Evolutionary conservation across 2,329 filamentous ascomycete genomes (phyloP).

Genomic region (Cercospora zeae-maydis): DNA sequence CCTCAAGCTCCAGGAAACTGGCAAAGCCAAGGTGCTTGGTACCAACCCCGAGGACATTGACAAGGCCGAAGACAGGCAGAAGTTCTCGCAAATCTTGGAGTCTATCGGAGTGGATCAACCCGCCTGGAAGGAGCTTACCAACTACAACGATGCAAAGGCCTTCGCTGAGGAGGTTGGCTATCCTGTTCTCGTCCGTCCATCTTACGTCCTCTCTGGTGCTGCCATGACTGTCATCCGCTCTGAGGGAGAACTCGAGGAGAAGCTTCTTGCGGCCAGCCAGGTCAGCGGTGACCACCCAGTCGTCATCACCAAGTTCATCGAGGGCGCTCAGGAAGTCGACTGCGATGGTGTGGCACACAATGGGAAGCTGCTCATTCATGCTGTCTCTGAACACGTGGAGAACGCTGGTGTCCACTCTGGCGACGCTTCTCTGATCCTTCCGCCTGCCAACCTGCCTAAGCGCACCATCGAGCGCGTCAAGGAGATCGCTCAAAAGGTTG

Average conservation of each 20-base stretch:
- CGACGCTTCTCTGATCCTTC: constrained; percentile 90
- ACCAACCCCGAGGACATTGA: constrained; percentile 94
- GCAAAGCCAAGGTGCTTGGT: constrained; percentile 84
- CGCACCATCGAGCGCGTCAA: constrained; percentile 80
- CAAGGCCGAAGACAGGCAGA: constrained; percentile 95
- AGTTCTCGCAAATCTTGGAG: constrained; percentile 96
- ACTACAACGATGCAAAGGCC: constrained; percentile 76
- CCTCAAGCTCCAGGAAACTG: constrained; percentile 84
- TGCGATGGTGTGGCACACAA: constrained; percentile 86
- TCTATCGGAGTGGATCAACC: constrained; percentile 96
- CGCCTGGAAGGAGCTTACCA: constrained; percentile 95
- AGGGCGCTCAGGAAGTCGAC: constrained; percentile 93
- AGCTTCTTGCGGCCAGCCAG: constrained; percentile 82
- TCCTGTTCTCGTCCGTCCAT: constrained; percentile 90
- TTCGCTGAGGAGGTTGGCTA: constrained; percentile 86
- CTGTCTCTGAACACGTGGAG: constrained; percentile 92
- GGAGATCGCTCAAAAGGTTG: constrained; percentile 93
- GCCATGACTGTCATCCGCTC: constrained; percentile 97
- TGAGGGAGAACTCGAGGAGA: constrained; percentile 86
- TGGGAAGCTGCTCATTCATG: constrained; percentile 84
- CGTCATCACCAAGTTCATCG: constrained; percentile 97
- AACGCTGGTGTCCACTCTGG: constrained; percentile 97
- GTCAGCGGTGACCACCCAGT: constrained; percentile 97
- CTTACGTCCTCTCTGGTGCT: constrained; percentile 93
- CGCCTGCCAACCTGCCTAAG: constrained; percentile 75